phyloP scores from a whole-genome alignment of 768 basidiomycete genomes.

The Amanita polypyramis region DNA sequence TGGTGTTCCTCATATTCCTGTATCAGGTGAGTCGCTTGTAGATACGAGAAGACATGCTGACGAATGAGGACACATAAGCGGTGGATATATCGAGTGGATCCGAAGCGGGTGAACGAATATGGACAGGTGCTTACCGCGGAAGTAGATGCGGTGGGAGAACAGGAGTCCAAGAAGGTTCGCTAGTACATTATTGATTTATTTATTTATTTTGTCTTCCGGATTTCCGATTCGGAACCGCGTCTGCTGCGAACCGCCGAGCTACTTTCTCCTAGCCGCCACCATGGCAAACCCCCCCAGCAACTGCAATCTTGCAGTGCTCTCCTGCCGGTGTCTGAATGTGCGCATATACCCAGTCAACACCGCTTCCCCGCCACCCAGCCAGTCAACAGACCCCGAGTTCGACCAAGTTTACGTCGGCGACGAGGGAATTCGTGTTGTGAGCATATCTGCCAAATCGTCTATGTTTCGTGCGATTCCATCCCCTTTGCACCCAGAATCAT shows the following conservation, averaged over 20 bases:
- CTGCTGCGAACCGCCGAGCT: constrained; percentile 8
- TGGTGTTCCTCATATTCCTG: constrained; percentile 85
- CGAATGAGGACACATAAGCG: constrained; percentile 40
- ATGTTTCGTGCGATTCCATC: constrained; percentile 5
- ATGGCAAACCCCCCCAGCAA: constrained; percentile 22
- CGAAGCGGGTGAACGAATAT: constrained; percentile 92
- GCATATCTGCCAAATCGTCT: constrained; percentile 17
- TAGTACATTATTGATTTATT: constrained; percentile 13
- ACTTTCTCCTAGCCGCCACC: constrained; percentile 12
- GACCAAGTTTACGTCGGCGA: constrained; percentile 51
- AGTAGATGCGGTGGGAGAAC: constrained; percentile 27
- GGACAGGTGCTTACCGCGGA: constrained; percentile 68
- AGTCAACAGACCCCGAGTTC: constrained; percentile 31
- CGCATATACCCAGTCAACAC: constrained; percentile 34
- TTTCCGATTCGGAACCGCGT: constrained; percentile 30
- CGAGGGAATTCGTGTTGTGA: constrained; percentile 55
- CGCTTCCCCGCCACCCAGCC: constrained; percentile 21
- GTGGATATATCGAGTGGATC: constrained; percentile 97
- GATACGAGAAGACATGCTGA: neutral
- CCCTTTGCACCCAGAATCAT: constrained; percentile 36
- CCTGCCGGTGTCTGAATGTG: constrained; percentile 69
- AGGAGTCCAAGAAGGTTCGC: constrained; percentile 50
- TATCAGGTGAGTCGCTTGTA: constrained; percentile 63
- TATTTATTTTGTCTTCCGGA: constrained; percentile 16
- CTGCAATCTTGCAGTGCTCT: constrained; percentile 22